Evolutionary conservation across 805 yeast genomes (phyloP), one percentile per base, ranked within the genome.

Genomic region (Metschnikowia cerradonensis): DNA sequence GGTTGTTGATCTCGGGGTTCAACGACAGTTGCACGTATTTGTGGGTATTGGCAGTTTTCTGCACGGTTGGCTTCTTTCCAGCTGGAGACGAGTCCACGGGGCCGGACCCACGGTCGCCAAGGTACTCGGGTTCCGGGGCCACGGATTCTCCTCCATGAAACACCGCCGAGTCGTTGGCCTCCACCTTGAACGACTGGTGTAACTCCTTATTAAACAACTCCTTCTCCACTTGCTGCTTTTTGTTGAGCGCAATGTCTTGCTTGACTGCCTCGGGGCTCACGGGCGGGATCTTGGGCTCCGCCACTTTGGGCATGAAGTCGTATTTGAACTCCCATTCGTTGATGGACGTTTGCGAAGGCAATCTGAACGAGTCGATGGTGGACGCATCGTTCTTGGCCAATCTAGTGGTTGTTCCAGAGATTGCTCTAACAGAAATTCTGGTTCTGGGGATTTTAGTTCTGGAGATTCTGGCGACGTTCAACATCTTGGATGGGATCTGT

Each of bases 361-460:
- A 67, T 57, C 71, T 77, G 66, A 68, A 81, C 41, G 76, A 77
- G 61, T 83, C 88, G 54, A 82, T 82, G 37, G 81, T 77, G 7
- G 86, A 81, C 4, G 67, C 49, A 57, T 82, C 86, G 46, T 82
- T 82, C 60, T 82, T 82, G 34, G 82, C 81, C 11, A 51, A 45
- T n/a, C 45, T 19, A 11, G 45, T 17, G 41, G 49, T 23, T 26
- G 47, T 30, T n/a, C 39, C 32, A 3, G 47, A 41, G 33, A 54
- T 33, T 3, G 46, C 32, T 45, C 30, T 65, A 52, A 57, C 81
- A 34, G 82, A 80, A 7, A 49, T 42, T 20, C 44, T 34, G 14
- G 49, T 42, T 20, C 41, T 34, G 23, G 51, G 32, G 41, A 47
- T 22, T 22, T 42, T 22, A 3, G 41, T 32, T 37, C 36, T 42